phyloP scores from a whole-genome alignment of 225 moss, liverwort and hornwort species.

The Antitrichia curtipendula region DNA sequence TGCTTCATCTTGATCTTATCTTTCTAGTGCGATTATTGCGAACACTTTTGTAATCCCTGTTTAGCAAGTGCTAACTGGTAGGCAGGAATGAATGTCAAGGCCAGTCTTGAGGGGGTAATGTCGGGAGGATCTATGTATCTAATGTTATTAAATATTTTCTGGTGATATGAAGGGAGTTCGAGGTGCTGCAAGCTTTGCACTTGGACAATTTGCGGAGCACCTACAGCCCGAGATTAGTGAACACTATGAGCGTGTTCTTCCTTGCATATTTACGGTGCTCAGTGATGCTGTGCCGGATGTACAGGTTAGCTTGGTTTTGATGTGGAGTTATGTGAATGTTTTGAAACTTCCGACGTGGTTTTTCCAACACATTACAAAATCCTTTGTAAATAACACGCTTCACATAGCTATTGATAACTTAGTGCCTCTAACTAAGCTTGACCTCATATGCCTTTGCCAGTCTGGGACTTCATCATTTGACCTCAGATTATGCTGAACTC shows the following conservation, averaged over 20 bases:
- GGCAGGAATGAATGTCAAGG: not conserved
- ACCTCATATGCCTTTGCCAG: not conserved
- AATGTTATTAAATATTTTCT: not conserved
- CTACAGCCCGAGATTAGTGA: slow-evolving; percentile 90
- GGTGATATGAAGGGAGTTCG: slow-evolving; percentile 46
- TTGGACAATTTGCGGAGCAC: slow-evolving; percentile 99
- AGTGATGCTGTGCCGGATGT: slow-evolving; percentile 87
- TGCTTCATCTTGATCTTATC: not conserved
- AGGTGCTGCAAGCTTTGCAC: slow-evolving; percentile 91
- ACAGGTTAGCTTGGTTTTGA: slow-evolving; percentile 34
- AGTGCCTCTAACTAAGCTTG: not conserved
- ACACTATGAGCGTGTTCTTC: slow-evolving; percentile 90
- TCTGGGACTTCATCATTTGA: not conserved
- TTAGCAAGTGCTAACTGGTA: not conserved
- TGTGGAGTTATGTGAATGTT: not conserved
- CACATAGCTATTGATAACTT: not conserved
- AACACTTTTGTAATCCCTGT: not conserved
- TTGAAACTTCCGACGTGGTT: not conserved
- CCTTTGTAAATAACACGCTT: not conserved
- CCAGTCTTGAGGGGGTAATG: not conserved
- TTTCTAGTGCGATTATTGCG: not conserved
- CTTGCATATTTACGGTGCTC: slow-evolving; percentile 86
- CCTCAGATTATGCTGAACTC: not conserved
- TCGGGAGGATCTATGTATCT: not conserved
- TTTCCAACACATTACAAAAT: not conserved